Conservation (phyloP, 768 basidiomycete species). For the Tylopilus intermedius region DNA sequence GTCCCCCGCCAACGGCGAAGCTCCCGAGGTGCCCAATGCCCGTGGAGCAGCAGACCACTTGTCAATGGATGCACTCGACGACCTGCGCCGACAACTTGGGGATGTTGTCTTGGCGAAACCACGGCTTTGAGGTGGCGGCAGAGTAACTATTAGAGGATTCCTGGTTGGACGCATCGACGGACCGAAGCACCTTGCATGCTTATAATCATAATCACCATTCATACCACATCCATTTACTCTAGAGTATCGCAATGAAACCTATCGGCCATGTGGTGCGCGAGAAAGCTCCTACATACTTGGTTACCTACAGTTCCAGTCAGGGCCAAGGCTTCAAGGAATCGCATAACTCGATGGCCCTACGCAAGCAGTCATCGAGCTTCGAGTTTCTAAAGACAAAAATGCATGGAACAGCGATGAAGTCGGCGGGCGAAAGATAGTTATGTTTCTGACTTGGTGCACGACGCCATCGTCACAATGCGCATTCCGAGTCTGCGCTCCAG, state of each 20-base stretch:
- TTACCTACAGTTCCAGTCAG: not conserved
- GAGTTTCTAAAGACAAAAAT: no score
- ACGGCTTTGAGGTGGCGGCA: slow-evolving; percentile 11
- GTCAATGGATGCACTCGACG: not conserved
- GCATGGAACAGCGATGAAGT: no score
- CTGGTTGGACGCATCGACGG: not conserved
- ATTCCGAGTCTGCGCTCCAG: no score
- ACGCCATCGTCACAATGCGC: no score
- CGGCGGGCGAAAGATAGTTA: no score
- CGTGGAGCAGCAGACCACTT: not conserved
- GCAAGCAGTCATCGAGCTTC: no score
- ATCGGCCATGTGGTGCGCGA: no score
- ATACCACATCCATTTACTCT: not conserved
- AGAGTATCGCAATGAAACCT: not conserved
- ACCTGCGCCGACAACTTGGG: not conserved
- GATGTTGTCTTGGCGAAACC: slow-evolving; percentile 11
- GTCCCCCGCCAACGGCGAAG: not conserved
- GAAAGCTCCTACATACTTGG: not conserved
- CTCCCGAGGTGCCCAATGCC: not conserved
- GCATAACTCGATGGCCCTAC: no score
- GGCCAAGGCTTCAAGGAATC: no score
- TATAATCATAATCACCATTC: slow-evolving; percentile 15
- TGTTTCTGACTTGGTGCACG: no score
- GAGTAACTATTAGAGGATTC: no score
- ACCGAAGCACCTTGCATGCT: not conserved